Base-by-base conservation (phyloP, 495 filamentous ascomycete species). In the Pseudotulostoma volvatum region DNA sequence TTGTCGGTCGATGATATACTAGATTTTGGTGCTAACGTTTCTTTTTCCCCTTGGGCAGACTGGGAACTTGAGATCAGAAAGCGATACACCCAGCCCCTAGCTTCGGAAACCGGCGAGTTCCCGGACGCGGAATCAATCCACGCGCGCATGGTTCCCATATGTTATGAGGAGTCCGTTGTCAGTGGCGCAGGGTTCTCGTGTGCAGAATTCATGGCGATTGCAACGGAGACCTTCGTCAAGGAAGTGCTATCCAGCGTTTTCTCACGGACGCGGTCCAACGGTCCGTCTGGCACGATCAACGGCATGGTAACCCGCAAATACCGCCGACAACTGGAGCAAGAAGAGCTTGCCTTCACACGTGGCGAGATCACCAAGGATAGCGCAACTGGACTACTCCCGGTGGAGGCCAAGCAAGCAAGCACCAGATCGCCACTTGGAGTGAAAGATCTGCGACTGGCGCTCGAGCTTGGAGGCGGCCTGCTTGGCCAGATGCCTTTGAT, bases 51-150 rank as follows among this genome's bases (percentile, higher is more conserved):
- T 30, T 20, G 23, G 23, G 14, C 7, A 86, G 81, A 93, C 52
- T 84, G 78, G 73, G 83, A 93, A 44, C 64, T 92, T 31, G 90
- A 95, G 59, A 93, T 94, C 46, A 74, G 85, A 41, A 90, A 92
- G 66, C 82, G 84, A 42, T 97, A 82, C 59, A 74, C 79, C 30
- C 81, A 86, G 48, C 80, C 88, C 9, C 67, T 97, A 18, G 82
- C 81, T 18, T 71, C 77, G 25, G 90, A 96, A 58, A 87, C 86
- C 0, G 81, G 83, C 41, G 90, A 96, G 59, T 95, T 97, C 50
- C 90, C 90, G 9, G 84, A 92, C 46, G 59, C 71, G 7, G 69
- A 75, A 37, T 78, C 76, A 18, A 83, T 97, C 44, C 71, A 82
- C 47, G 68, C 74, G 14, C 81, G 87, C 40, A 92, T 96, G 81